phyloP scores from a whole-genome alignment of 805 yeast species.

The Kuraishia capsulata region DNA sequence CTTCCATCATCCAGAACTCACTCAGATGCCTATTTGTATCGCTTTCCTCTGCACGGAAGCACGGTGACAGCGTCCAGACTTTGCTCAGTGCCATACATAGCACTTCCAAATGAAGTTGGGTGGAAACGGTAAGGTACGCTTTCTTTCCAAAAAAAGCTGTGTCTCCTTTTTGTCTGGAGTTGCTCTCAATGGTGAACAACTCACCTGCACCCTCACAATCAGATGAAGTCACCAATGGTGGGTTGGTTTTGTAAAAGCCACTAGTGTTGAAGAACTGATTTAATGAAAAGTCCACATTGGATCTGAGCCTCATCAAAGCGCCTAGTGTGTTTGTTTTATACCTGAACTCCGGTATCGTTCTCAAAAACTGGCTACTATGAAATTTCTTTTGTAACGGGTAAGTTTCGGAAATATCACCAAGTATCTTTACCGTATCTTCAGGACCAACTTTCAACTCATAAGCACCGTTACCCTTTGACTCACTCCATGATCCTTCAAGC shows the following conservation, averaged over 20 bases:
- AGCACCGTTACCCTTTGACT: constrained; percentile 40
- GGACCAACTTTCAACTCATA: constrained; percentile 36
- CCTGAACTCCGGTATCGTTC: constrained; percentile 69
- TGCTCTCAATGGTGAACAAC: constrained; percentile 41
- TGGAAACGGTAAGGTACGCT: constrained; percentile 78
- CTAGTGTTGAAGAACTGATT: constrained; percentile 41
- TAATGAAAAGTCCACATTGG: constrained; percentile 48
- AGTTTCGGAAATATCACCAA: constrained; percentile 52
- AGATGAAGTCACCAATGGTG: constrained; percentile 80
- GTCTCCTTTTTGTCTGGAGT: constrained; percentile 10
- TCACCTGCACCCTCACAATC: constrained; percentile 99
- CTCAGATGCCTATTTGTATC: constrained; percentile 87
- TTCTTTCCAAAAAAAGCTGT: constrained; percentile 51
- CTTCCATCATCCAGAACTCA: constrained; percentile 98
- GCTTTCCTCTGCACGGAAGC: constrained; percentile 88
- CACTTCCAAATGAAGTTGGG: constrained; percentile 86
- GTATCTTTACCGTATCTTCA: constrained; percentile 28
- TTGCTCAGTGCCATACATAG: constrained; percentile 63
- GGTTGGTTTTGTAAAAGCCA: constrained; percentile 63
- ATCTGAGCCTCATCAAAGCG: constrained; percentile 63
- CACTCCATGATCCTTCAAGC: constrained; percentile 23
- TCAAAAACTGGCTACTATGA: constrained; percentile 55
- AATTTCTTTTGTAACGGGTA: constrained; percentile 83
- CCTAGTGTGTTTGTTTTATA: constrained; percentile 64
- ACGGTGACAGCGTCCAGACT: constrained; percentile 86